phyloP scores from a whole-genome alignment of 371 early-diverging fungal species.

The Rhizomucor miehei region DNA sequence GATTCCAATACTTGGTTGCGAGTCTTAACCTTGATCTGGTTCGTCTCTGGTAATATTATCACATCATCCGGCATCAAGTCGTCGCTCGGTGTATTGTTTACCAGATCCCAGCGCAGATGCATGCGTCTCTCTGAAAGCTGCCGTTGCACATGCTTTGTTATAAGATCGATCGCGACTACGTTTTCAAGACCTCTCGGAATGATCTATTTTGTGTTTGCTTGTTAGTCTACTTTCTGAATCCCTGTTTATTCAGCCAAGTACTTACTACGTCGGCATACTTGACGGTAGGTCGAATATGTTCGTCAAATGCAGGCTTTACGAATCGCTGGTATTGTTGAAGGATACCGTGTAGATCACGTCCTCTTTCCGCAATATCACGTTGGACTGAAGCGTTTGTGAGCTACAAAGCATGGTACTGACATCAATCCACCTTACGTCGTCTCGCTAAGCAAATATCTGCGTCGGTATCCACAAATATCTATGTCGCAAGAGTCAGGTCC shows the following conservation, averaged over 20 bases:
- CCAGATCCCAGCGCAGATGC: slow-evolving; percentile 64
- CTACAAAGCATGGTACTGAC: too few relatives aligned
- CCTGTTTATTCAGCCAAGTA: neutral
- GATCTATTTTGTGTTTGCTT: slow-evolving; percentile 39
- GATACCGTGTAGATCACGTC: slow-evolving; percentile 80
- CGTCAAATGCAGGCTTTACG: slow-evolving; percentile 92
- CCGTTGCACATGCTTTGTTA: slow-evolving; percentile 81
- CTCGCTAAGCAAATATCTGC: slow-evolving; percentile 87
- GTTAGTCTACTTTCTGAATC: neutral
- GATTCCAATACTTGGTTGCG: neutral
- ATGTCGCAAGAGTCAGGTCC: slow-evolving; percentile 1
- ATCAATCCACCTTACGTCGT: slow-evolving; percentile 76
- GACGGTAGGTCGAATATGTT: slow-evolving; percentile 85
- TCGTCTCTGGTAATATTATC: slow-evolving; percentile 53
- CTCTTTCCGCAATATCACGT: slow-evolving; percentile 88
- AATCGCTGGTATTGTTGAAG: slow-evolving; percentile 86
- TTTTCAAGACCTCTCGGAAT: slow-evolving; percentile 91
- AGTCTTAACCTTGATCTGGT: slow-evolving; percentile 58
- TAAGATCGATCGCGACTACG: slow-evolving; percentile 86
- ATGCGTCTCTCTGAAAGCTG: slow-evolving; percentile 76
- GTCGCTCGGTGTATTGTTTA: slow-evolving; percentile 37
- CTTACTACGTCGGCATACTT: slow-evolving; percentile 82
- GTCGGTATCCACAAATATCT: slow-evolving; percentile 94
- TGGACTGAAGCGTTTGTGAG: too few relatives aligned
- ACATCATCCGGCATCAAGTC: slow-evolving; percentile 53